Percentiles rank a stretch among this genome's conserved stretches.
These are phyloP conservation scores for Tylopilus intermedius DNA, from an alignment of 768 basidiomycete genomes.

Conservation along the genomic window DNA sequence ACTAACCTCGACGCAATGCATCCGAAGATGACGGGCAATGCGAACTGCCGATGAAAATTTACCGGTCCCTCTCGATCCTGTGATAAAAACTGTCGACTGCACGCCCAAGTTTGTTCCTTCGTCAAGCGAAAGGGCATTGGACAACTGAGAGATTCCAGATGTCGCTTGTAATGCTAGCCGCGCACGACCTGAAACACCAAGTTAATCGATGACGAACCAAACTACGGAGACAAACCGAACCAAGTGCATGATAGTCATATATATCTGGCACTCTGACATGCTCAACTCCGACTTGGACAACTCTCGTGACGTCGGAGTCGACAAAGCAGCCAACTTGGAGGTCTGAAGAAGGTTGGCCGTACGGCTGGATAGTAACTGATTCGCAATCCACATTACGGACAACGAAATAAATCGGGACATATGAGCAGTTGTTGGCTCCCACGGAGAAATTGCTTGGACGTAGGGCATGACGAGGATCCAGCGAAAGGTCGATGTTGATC, in stretches of 20 bases:
- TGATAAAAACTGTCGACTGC: slow-evolving; percentile 67
- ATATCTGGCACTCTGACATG: slow-evolving; percentile 55
- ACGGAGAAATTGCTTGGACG: slow-evolving; percentile 3
- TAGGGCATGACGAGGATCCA: slow-evolving; percentile 16
- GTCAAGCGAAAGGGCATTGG: slow-evolving; percentile 54
- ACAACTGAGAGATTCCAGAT: slow-evolving; percentile 47
- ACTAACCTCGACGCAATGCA: slow-evolving; percentile 73
- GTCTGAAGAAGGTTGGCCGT: slow-evolving; percentile 47
- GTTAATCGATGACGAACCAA: slow-evolving; percentile 2
- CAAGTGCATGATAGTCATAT: slow-evolving; percentile 42
- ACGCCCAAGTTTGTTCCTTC: slow-evolving; percentile 57
- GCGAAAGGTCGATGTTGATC: slow-evolving; percentile 49
- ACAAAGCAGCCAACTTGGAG: slow-evolving; percentile 85
- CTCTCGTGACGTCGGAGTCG: slow-evolving; percentile 64
- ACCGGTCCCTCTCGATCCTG: slow-evolving; percentile 76
- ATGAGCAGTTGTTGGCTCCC: slow-evolving; percentile 6
- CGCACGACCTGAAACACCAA: slow-evolving; percentile 18
- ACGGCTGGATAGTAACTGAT: slow-evolving; percentile 36
- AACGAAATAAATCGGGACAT: slow-evolving; percentile 67
- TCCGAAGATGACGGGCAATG: slow-evolving; percentile 59
- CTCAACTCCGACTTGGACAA: slow-evolving; percentile 78
- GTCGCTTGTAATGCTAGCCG: neutral
- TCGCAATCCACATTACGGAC: slow-evolving; percentile 74
- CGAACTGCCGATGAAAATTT: slow-evolving; percentile 62
- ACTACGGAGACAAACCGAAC: slow-evolving; percentile 34